Conservation (phyloP, 1,284 basidiomycete species). For the Phellinidium pouzarii region DNA sequence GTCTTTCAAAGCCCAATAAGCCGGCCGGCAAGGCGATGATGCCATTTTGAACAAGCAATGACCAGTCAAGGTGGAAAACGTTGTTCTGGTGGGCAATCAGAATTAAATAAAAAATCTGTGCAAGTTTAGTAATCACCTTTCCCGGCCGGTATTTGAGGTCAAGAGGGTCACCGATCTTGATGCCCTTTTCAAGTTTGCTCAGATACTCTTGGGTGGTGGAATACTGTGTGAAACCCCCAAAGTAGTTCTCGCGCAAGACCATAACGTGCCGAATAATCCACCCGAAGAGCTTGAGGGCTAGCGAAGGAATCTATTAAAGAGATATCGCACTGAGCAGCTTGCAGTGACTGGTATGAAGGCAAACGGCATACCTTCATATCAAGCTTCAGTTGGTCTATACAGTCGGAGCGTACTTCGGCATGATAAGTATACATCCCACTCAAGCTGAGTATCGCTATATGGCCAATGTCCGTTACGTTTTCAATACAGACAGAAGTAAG, state of each 20-base stretch:
- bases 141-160: slow-evolving; percentile 70
- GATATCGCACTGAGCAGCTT: neutral
- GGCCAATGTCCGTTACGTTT: slow-evolving; percentile 45
- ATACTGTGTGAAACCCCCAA: slow-evolving; percentile 88
- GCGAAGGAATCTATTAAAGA: slow-evolving; percentile 30
- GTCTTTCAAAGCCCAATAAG: slow-evolving; percentile 61
- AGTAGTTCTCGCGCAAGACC: slow-evolving; percentile 85
- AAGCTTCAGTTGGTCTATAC: slow-evolving; percentile 74
- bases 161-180: slow-evolving; percentile 74
- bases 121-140: slow-evolving; percentile 43
- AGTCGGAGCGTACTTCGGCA: slow-evolving; percentile 55
- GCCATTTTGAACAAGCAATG: slow-evolving; percentile 47
- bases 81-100: slow-evolving; percentile 52
- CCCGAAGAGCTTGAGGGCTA: slow-evolving; percentile 65
- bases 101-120: neutral
- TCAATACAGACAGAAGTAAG: slow-evolving; percentile 50
- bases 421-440: slow-evolving; percentile 73
- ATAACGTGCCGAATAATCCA: slow-evolving; percentile 86
- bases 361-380: slow-evolving; percentile 49
- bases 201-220: slow-evolving; percentile 81
- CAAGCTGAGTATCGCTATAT: slow-evolving; percentile 50
- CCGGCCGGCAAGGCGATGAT: slow-evolving; percentile 66
- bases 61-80: slow-evolving; percentile 68
- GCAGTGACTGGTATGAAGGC: neutral
- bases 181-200: slow-evolving; percentile 51